A percentile compares a stretch with the other conserved stretches of the same genome.
Conservation (phyloP, 805 yeast genomes). For the Maudiozyma pseudohumilis region DNA sequence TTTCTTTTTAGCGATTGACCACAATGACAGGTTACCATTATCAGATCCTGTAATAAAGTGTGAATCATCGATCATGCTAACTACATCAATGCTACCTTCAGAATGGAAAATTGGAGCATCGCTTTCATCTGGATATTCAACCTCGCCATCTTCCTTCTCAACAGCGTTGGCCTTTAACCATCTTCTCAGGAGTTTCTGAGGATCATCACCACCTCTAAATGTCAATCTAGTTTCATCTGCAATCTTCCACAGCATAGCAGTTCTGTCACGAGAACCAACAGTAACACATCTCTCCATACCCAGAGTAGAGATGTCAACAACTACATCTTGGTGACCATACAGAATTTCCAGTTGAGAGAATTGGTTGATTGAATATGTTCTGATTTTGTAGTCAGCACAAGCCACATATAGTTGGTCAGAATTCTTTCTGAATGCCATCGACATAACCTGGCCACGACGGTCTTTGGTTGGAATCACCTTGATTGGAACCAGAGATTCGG, state of each 20-base stretch:
- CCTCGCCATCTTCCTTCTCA: constrained; percentile 25
- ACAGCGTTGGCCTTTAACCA: constrained; percentile 27
- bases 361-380: constrained; percentile 80
- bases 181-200: constrained; percentile 34
- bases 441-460: constrained; percentile 59
- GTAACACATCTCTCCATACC: constrained; percentile 87
- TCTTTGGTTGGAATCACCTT: constrained; percentile 70
- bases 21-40: constrained; percentile 79
- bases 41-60: constrained; percentile 93
- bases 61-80: constrained; percentile 83
- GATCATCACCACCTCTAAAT: constrained; percentile 78
- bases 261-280: constrained; percentile 90
- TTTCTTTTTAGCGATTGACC: constrained; percentile 88
- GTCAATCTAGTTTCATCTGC: constrained; percentile 91
- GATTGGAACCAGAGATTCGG: constrained; percentile 64
- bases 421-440: constrained; percentile 67
- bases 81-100: constrained; percentile 88
- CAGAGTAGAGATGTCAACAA: constrained; percentile 71
- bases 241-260: constrained; percentile 94
- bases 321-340: constrained; percentile 92
- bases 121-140: constrained; percentile 22
- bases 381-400: constrained; percentile 82
- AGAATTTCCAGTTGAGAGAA: constrained; percentile 81
- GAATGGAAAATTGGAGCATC: constrained; percentile 37
- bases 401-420: constrained; percentile 85